Evolutionary conservation across 345 rosid genomes (phyloP), one percentile per base, ranked within the genome.

Genomic region (Boechera divaricarpa): DNA sequence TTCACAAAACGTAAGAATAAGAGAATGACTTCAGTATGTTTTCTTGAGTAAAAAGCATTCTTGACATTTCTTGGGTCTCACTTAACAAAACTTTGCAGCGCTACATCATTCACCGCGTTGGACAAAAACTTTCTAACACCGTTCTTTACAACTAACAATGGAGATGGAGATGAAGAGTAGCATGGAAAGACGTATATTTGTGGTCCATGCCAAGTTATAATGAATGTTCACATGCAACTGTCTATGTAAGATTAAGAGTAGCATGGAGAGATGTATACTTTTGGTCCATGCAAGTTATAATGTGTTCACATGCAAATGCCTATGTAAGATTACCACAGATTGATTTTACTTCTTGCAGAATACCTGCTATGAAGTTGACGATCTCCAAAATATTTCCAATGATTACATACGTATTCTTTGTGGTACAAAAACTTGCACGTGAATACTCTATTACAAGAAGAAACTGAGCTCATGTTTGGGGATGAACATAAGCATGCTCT

Each of bases 51-150:
- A 32, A 47, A 35, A 31, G 35, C 10, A 38, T 67, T 47, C 0
- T 64, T 64, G 53, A 21, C 42, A 57, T 64, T 41, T 63, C 16
- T 51, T 32, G 60, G 68, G 51, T 13, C 33, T 76, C 45, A 76
- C 69, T 45, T 7, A 4, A 70, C 42, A 63, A 61, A 53, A 31
- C 38, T 69, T 24, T 83, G 87, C 92, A 91, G 98, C 47, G 72
- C 92, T 0, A 83, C 92, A 12, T 87, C 97, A 4, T 91, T 91
- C 83, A 82, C 93, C 1, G 92, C 89, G 38, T 69, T 85, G 67
- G 97, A 93, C 73, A 91, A 73, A 82, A 91, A 93, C 72, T 91
- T 83, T 76, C 87, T 89, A 58, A 87, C 96, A 39, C 91, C 97
- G 0, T 88, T 92, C 83, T 92, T 92, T 83, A 92, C 97, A 6